Percentiles rank a stretch among this genome's conserved stretches.
phyloP scores from a whole-genome alignment of 108 stramenopile genomes.

The Nitzschia inconspicua region DNA sequence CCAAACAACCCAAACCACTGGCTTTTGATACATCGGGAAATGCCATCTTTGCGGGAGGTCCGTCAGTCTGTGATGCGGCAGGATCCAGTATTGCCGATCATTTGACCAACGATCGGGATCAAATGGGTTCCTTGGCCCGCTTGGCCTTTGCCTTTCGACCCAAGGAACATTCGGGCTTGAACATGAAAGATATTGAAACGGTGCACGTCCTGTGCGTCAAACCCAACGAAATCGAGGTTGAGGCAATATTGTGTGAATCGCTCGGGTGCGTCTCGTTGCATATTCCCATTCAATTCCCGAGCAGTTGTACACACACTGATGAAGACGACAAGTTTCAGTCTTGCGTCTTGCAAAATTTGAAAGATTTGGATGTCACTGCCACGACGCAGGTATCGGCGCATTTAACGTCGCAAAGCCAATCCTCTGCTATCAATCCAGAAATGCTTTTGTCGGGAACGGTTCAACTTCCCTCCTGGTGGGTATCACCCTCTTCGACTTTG shows the following conservation, averaged over 20 bases:
- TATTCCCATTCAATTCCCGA: constrained; percentile 36
- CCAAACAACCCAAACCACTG: neutral
- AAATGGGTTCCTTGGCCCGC: constrained; percentile 25
- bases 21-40: neutral
- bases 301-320: constrained; percentile 24
- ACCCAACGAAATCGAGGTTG: constrained; percentile 29
- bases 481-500: neutral
- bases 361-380: constrained; percentile 21
- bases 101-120: constrained; percentile 2
- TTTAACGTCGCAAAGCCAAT: neutral
- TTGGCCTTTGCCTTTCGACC: constrained; percentile 46
- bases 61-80: constrained; percentile 6
- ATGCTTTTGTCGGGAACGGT: neutral
- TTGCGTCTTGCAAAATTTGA: constrained; percentile 33
- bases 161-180: constrained; percentile 11
- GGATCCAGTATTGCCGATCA: constrained; percentile 8
- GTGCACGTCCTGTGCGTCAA: constrained; percentile 24
- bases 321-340: constrained; percentile 1
- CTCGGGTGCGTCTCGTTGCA: constrained; percentile 28
- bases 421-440: neutral
- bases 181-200: constrained; percentile 22
- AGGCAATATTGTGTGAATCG: constrained; percentile 37
- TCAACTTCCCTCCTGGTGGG: constrained; percentile 22
- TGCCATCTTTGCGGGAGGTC: neutral
- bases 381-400: neutral